These are phyloP conservation scores for Baeospora myosura DNA, from an alignment of 1,284 basidiomycete genomes.

Conservation along the genomic window DNA sequence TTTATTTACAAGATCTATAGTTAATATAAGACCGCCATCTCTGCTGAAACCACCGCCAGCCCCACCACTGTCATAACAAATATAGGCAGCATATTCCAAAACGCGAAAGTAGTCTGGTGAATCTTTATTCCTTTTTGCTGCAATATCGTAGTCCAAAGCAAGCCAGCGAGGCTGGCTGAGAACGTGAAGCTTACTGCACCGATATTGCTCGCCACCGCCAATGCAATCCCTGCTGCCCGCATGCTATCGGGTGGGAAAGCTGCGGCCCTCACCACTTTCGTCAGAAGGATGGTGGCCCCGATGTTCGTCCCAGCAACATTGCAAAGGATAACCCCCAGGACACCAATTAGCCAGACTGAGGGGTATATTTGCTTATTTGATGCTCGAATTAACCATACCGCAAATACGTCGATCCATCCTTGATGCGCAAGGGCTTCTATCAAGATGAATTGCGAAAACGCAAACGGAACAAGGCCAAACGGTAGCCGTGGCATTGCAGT, in stretches of 20 bases:
- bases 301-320: slow-evolving; percentile 94
- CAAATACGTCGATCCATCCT: slow-evolving; percentile 91
- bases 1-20: too few relatives aligned
- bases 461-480: slow-evolving; percentile 82
- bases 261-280: slow-evolving; percentile 37
- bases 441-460: slow-evolving; percentile 93
- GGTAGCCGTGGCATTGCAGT: slow-evolving; percentile 69
- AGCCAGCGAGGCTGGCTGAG: slow-evolving; percentile 82
- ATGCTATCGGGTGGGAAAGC: slow-evolving; percentile 24
- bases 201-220: slow-evolving; percentile 73
- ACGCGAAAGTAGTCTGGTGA: slow-evolving; percentile 60
- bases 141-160: slow-evolving; percentile 83
- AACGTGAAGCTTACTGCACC: slow-evolving; percentile 91
- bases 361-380: slow-evolving; percentile 39
- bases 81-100: slow-evolving; percentile 63
- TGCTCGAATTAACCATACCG: slow-evolving; percentile 56
- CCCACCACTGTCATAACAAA: slow-evolving; percentile 46
- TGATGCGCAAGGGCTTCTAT: slow-evolving; percentile 78
- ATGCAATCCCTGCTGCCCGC: slow-evolving; percentile 37
- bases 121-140: slow-evolving; percentile 72
- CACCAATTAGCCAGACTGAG: slow-evolving; percentile 49
- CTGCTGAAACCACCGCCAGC: slow-evolving; percentile 51
- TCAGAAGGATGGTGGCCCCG: slow-evolving; percentile 88
- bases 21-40: slow-evolving; percentile 52
- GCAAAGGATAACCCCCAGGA: slow-evolving; percentile 70